Conservation (phyloP, 257 asterid genomes). For the Solanum chmielewskii region DNA sequence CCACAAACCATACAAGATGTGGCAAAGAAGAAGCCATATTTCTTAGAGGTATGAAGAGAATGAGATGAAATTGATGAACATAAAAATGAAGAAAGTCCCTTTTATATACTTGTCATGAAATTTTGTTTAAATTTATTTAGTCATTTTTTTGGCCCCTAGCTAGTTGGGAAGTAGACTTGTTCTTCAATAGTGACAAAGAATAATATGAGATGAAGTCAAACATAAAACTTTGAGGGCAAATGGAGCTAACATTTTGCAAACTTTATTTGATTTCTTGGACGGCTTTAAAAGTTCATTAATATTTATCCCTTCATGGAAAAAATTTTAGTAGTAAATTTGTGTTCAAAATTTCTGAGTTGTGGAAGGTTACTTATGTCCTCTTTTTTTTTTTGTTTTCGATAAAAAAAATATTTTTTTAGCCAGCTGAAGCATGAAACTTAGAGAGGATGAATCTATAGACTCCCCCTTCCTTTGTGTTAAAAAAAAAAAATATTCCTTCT, state of each 20-base stretch:
- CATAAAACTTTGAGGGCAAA: neutral
- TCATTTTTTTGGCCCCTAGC: neutral
- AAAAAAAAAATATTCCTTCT: no score
- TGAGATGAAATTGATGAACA: neutral
- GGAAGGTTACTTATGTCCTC: neutral
- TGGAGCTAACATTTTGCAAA: neutral
- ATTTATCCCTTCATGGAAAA: neutral
- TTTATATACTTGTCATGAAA: neutral
- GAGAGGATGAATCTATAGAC: neutral
- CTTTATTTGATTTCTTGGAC: neutral
- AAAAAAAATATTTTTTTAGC: neutral
- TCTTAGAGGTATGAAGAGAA: neutral
- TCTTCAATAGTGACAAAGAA: neutral
- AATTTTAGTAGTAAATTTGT: neutral
- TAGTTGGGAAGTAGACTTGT: neutral
- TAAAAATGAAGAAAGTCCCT: neutral
- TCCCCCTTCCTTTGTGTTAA: no score
- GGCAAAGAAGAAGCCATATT: slow-evolving; percentile 11
- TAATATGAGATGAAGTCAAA: neutral
- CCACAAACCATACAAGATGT: neutral
- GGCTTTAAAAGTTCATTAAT: neutral
- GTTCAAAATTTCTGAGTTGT: neutral
- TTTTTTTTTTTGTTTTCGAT: no score
- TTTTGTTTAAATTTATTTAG: neutral
- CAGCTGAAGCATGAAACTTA: neutral